A percentile compares a stretch with the other conserved stretches of the same genome.
Conservation (phyloP, 2,329 filamentous ascomycete species). For the Colletotrichum lini region DNA sequence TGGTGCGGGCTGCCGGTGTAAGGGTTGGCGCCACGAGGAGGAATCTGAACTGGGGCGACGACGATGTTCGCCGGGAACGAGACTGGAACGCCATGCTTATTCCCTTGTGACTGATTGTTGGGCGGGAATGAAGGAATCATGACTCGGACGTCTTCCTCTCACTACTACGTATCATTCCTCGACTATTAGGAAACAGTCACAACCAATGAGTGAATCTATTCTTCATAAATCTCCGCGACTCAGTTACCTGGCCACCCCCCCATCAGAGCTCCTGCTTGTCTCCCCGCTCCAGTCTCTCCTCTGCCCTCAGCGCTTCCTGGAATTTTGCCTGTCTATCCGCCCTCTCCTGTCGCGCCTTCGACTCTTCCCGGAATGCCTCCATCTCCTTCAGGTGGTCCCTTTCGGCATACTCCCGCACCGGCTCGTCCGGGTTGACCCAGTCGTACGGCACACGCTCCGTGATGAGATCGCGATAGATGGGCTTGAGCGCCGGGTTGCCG, state of each 20-base stretch:
- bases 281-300: slow-evolving; percentile 25
- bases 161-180: not conserved
- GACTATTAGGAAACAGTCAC: not conserved
- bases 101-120: too few species aligned
- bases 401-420: slow-evolving; percentile 12
- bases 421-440: slow-evolving; percentile 35
- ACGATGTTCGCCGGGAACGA: too few species aligned
- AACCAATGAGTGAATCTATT: too few species aligned
- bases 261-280: slow-evolving; percentile 34
- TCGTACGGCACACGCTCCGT: slow-evolving; percentile 36
- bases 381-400: slow-evolving; percentile 30
- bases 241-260: too few species aligned
- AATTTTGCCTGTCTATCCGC: slow-evolving; percentile 23
- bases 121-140: not conserved
- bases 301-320: slow-evolving; percentile 28
- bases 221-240: too few species aligned
- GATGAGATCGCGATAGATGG: slow-evolving; percentile 36
- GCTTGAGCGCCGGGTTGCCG: slow-evolving; percentile 32
- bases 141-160: not conserved
- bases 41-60: too few species aligned
- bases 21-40: too few species aligned
- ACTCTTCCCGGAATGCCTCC: slow-evolving; percentile 34
- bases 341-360: slow-evolving; percentile 26
- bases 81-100: too few species aligned
- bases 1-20: too few species aligned